Conservation (phyloP, 2,329 filamentous ascomycete species). For the Shiraia sp. region DNA sequence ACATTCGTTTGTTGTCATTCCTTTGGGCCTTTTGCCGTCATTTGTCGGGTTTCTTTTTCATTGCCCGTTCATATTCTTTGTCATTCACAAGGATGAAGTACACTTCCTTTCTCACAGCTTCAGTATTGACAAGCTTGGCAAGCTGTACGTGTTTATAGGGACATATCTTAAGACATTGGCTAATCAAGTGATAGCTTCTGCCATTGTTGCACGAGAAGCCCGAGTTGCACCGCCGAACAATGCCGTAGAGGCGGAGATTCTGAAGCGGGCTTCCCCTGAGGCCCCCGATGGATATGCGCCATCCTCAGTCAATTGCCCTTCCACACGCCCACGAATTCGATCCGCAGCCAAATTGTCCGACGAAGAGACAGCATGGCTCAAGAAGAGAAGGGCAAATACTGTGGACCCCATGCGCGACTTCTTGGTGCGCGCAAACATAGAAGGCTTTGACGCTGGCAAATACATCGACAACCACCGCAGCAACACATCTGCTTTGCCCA, state of each 20-base stretch:
- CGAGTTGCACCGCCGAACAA: constrained; percentile 20
- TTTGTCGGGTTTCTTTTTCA: constrained; percentile 1
- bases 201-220: constrained; percentile 24
- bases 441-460: constrained; percentile 72
- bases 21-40: constrained; percentile 1
- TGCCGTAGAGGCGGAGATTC: constrained; percentile 17
- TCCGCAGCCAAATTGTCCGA: constrained; percentile 64
- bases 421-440: constrained; percentile 71
- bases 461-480: constrained; percentile 68
- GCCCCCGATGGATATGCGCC: constrained; percentile 74
- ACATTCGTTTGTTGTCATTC: constrained; percentile 8
- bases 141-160: constrained; percentile 26
- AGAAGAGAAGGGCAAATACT: constrained; percentile 71
- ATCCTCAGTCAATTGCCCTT: constrained; percentile 68
- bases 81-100: constrained; percentile 31
- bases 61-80: not conserved
- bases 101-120: constrained; percentile 29
- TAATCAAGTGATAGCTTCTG: constrained; percentile 34
- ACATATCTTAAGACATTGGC: constrained; percentile 3
- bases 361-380: constrained; percentile 75
- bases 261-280: constrained; percentile 55
- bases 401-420: constrained; percentile 75
- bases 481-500: constrained; percentile 64
- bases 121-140: constrained; percentile 32
- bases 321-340: constrained; percentile 69